Evolutionary conservation across 768 basidiomycete species (phyloP).

Genomic region (Nidularia pulvinata): DNA sequence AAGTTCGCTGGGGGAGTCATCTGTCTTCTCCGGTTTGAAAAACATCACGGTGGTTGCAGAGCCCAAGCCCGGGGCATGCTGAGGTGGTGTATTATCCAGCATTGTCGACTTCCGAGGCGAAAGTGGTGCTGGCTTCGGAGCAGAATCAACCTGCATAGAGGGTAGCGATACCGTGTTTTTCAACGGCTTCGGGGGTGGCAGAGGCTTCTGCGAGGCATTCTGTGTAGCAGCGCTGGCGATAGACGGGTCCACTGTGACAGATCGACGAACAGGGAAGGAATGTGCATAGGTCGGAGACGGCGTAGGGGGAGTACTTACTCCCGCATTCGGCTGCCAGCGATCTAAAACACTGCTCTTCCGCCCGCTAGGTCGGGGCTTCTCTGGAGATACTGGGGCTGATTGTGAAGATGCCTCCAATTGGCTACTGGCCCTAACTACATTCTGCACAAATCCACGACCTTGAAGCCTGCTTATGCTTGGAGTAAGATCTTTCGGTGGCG

Average conservation of each 20-base stretch:
- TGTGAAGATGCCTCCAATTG: conserved; percentile 43
- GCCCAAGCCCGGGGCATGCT: conserved; percentile 45
- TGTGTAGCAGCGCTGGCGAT: neutral
- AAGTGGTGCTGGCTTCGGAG: conserved; percentile 18
- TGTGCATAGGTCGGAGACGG: conserved; percentile 42
- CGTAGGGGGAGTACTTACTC: conserved; percentile 19
- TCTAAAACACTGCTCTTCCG: conserved; percentile 63
- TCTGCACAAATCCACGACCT: conserved; percentile 87
- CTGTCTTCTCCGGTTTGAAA: conserved; percentile 50
- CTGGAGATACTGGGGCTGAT: conserved; percentile 24
- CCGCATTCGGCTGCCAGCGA: conserved; percentile 58
- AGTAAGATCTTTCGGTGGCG: conserved; percentile 67
- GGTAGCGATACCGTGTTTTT: conserved; percentile 35
- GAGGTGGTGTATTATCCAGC: neutral
- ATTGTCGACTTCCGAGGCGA: conserved; percentile 9
- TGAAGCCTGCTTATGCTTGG: conserved; percentile 83
- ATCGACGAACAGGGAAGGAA: conserved; percentile 29
- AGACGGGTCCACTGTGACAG: conserved; percentile 27
- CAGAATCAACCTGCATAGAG: no score
- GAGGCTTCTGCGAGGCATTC: neutral
- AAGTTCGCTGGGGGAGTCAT: conserved; percentile 44
- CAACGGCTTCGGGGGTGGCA: neutral
- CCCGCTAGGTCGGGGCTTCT: conserved; percentile 26
- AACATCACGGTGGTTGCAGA: conserved; percentile 80
- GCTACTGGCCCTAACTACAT: conserved; percentile 71